Evolutionary conservation across 805 yeast genomes (phyloP).

Genomic region (Wickerhamiella musiphila): DNA sequence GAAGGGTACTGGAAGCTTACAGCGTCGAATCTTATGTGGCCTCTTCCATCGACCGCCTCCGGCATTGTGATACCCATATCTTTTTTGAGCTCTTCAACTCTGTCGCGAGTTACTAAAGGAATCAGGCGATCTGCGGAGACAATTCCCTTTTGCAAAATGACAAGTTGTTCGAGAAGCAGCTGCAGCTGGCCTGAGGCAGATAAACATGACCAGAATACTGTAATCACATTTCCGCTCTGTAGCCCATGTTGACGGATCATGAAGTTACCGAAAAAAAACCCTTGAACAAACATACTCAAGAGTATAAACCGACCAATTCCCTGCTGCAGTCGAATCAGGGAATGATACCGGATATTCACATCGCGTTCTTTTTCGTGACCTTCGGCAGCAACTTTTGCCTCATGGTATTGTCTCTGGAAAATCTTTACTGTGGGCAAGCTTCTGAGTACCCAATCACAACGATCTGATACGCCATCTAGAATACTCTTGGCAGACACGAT

Average conservation of each 20-base stretch:
- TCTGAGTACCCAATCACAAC: constrained; percentile 52
- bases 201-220: constrained; percentile 72
- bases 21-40: constrained; percentile 7
- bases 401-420: constrained; percentile 38
- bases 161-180: constrained; percentile 36
- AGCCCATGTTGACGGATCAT: constrained; percentile 38
- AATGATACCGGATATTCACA: constrained; percentile 29
- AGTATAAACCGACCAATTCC: constrained; percentile 40
- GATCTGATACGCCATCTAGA: constrained; percentile 39
- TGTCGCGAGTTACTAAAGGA: constrained; percentile 21
- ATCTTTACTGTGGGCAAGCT: constrained; percentile 44
- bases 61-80: constrained; percentile 16
- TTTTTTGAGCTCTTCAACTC: constrained; percentile 5
- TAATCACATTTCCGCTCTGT: constrained; percentile 46
- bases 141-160: constrained; percentile 50
- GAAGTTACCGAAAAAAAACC: constrained; percentile 76
- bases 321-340: constrained; percentile 34
- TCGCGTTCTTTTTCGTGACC: constrained; percentile 23
- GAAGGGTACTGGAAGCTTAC: constrained; percentile 42
- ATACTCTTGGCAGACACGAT: constrained; percentile 39
- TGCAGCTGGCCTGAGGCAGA: constrained; percentile 47
- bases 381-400: constrained; percentile 28
- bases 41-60: neutral
- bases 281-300: constrained; percentile 69
- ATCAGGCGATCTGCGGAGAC: constrained; percentile 44